Percentiles rank a stretch among this genome's conserved stretches.
These are phyloP conservation scores for Auriscalpium vulgare DNA, from an alignment of 768 basidiomycete species.

Conservation along the genomic window DNA sequence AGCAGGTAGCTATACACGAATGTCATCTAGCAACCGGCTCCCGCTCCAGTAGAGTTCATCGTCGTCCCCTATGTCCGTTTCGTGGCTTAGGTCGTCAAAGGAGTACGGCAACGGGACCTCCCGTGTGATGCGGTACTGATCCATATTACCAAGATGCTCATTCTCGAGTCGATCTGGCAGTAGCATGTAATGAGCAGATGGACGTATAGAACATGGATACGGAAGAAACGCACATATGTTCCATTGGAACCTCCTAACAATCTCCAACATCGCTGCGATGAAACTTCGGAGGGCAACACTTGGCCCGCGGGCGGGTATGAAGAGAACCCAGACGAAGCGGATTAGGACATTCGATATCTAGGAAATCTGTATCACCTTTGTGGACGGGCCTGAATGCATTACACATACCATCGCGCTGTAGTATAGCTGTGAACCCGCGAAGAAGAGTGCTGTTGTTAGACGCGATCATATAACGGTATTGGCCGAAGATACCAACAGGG, in stretches of 20 bases:
- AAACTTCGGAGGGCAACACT: constrained; percentile 52
- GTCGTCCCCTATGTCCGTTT: constrained; percentile 39
- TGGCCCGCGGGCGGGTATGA: constrained; percentile 49
- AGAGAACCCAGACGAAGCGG: constrained; percentile 79
- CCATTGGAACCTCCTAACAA: constrained; percentile 81
- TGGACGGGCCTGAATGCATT: background rate
- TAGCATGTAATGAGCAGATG: background rate
- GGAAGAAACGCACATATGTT: constrained; percentile 64
- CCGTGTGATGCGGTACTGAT: constrained; percentile 82
- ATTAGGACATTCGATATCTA: constrained; percentile 66
- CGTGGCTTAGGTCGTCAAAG: constrained; percentile 37
- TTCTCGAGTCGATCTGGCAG: constrained; percentile 70
- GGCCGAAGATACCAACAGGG: constrained; percentile 33
- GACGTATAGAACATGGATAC: background rate
- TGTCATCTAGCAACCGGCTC: background rate
- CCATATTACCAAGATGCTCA: constrained; percentile 89
- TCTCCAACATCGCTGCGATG: constrained; percentile 63
- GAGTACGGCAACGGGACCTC: constrained; percentile 81
- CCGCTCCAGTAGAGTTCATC: constrained; percentile 6
- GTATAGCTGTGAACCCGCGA: constrained; percentile 41
- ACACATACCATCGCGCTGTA: constrained; percentile 66
- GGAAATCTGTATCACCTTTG: background rate
- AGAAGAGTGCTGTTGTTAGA: background rate
- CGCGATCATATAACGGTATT: background rate
- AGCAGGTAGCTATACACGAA: background rate